A percentile compares a stretch with the other conserved stretches of the same genome.
phyloP scores from a whole-genome alignment of 192 early-diverging fungal species.

The Dissophora ornata region DNA sequence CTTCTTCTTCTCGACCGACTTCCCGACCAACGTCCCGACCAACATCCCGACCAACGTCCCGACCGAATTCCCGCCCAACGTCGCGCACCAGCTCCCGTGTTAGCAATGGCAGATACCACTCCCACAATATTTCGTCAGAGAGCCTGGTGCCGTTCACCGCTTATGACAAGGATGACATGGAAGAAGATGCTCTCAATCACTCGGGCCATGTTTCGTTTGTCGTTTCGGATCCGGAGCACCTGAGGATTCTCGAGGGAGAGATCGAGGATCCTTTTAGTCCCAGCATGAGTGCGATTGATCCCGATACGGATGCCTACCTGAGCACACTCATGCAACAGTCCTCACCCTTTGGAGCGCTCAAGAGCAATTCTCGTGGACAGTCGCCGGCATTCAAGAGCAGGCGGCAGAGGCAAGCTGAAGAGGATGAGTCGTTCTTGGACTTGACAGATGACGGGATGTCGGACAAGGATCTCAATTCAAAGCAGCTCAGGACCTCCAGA shows the following conservation, averaged over 20 bases:
- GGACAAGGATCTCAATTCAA: constrained; percentile 35
- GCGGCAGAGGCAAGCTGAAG: constrained; percentile 17
- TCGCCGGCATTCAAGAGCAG: constrained; percentile 46
- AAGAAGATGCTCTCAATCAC: constrained; percentile 19
- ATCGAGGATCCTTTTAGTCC: constrained; percentile 54
- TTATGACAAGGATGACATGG: constrained; percentile 39
- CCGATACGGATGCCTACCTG: constrained; percentile 40
- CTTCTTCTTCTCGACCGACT: constrained; percentile 39
- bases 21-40: constrained; percentile 37
- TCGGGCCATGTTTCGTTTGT: constrained; percentile 42
- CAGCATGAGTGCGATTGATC: constrained; percentile 48
- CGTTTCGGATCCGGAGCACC: constrained; percentile 48
- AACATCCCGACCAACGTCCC: constrained; percentile 32
- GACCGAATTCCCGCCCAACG: constrained; percentile 35
- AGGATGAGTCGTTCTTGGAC: constrained; percentile 42
- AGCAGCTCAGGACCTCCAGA: constrained; percentile 25
- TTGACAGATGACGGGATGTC: constrained; percentile 42
- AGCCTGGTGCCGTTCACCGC: constrained; percentile 47
- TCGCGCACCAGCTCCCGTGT: constrained; percentile 38
- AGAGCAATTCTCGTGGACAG: constrained; percentile 31
- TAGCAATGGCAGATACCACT: constrained; percentile 44
- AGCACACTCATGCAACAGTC: constrained; percentile 44
- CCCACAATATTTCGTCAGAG: constrained; percentile 42
- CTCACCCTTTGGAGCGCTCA: constrained; percentile 37
- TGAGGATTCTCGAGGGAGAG: constrained; percentile 42